phyloP scores from a whole-genome alignment of 257 asterid genomes.

The Gentiana straminea region DNA sequence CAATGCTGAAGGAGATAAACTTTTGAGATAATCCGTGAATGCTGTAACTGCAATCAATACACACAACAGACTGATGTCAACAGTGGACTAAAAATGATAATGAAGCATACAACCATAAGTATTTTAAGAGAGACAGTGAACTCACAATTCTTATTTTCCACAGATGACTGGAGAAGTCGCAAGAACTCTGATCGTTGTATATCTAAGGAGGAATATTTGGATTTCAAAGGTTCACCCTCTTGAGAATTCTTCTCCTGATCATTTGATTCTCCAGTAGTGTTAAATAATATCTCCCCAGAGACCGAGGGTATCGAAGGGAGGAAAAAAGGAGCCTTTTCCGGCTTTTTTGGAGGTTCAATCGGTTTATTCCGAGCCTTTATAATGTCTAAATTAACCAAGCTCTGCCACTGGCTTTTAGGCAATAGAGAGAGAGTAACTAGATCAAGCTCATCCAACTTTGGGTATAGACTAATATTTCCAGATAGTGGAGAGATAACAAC shows the following conservation, averaged over 20 bases:
- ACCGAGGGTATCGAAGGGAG: slow-evolving; percentile 73
- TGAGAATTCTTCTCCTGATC: slow-evolving; percentile 33
- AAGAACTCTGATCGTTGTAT: slow-evolving; percentile 43
- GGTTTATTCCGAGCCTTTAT: slow-evolving; percentile 87
- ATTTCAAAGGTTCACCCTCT: slow-evolving; percentile 23
- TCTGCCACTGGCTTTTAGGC: slow-evolving; percentile 95
- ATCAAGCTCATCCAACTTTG: slow-evolving; percentile 39
- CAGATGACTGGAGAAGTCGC: slow-evolving; percentile 42
- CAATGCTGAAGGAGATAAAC: slow-evolving; percentile 61
- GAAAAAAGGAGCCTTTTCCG: slow-evolving; percentile 90
- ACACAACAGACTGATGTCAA: slow-evolving; percentile 11
- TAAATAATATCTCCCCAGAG: slow-evolving; percentile 65
- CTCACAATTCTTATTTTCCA: slow-evolving; percentile 51
- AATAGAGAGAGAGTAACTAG: slow-evolving; percentile 74
- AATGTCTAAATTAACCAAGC: slow-evolving; percentile 82
- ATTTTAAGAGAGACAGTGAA: slow-evolving; percentile 1
- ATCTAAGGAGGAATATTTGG: slow-evolving; percentile 18
- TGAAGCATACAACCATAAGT: neutral
- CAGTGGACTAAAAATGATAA: neutral
- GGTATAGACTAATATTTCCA: slow-evolving; percentile 19
- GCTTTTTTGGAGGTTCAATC: slow-evolving; percentile 92
- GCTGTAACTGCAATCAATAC: slow-evolving; percentile 59
- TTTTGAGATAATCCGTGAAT: slow-evolving; percentile 65
- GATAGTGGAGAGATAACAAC: slow-evolving; percentile 19
- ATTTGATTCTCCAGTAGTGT: slow-evolving; percentile 33